A percentile compares a stretch with the other conserved stretches of the same genome.
These are phyloP conservation scores for Apiotrichum gamsii DNA, from an alignment of 1,284 basidiomycete genomes.

Conservation along the genomic window DNA sequence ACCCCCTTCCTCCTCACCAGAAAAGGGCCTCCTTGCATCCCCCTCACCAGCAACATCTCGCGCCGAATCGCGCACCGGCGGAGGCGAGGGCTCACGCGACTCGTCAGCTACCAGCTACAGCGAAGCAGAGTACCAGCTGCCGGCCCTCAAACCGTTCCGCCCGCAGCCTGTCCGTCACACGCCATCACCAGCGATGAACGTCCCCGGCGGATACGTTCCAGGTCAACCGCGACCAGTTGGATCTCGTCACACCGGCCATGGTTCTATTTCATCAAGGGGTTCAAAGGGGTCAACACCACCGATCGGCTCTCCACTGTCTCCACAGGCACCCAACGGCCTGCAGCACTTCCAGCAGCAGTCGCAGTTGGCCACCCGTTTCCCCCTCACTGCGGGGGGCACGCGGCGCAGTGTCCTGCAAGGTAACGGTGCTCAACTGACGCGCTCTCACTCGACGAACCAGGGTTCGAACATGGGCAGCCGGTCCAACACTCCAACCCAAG, in stretches of 20 bases:
- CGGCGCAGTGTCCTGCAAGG: not conserved
- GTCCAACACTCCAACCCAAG: constrained; percentile 3
- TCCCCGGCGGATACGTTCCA: constrained; percentile 27
- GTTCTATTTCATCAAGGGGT: constrained; percentile 3
- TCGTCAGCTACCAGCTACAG: not conserved
- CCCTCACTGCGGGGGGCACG: too few species aligned
- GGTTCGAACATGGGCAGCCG: not conserved
- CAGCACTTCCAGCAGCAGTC: too few species aligned
- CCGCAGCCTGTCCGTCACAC: constrained; percentile 31
- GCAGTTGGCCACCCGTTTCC: too few species aligned
- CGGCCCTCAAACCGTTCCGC: constrained; percentile 32
- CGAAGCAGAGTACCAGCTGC: constrained; percentile 3
- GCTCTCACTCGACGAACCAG: constrained; percentile 2
- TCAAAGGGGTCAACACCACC: constrained; percentile 4
- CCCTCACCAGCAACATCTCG: not conserved
- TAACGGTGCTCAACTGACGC: constrained; percentile 2
- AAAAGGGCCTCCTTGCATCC: not conserved
- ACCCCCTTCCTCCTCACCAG: not conserved
- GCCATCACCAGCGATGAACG: constrained; percentile 14
- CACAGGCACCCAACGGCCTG: not conserved
- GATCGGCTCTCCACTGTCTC: not conserved
- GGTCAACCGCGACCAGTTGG: constrained; percentile 42
- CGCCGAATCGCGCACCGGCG: too few species aligned
- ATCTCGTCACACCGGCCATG: constrained; percentile 4
- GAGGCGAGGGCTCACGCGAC: not conserved